Conservation (phyloP, 768 basidiomycete species). For the Flagelloscypha sp. region DNA sequence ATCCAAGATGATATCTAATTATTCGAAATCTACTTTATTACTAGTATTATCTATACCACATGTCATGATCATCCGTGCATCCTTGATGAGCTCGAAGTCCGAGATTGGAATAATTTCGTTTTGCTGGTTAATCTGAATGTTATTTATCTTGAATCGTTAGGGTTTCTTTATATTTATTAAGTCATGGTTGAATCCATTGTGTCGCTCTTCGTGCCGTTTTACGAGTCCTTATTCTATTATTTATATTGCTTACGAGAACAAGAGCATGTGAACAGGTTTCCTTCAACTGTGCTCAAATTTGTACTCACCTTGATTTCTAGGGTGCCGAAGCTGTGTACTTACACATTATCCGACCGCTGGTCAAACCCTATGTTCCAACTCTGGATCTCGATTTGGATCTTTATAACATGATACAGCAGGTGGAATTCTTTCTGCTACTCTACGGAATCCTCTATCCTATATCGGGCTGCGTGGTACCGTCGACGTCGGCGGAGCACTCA, state of each 20-base stretch:
- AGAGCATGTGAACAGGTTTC: slow-evolving; percentile 57
- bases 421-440: slow-evolving; percentile 50
- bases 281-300: no score
- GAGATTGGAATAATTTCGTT: no score
- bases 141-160: slow-evolving; percentile 35
- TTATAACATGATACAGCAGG: slow-evolving; percentile 51
- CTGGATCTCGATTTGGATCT: slow-evolving; percentile 61
- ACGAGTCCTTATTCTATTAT: slow-evolving; percentile 63
- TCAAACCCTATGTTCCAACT: slow-evolving; percentile 64
- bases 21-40: no score
- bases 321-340: slow-evolving; percentile 82
- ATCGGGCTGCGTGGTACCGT: no score
- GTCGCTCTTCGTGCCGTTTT: slow-evolving; percentile 72
- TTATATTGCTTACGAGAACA: slow-evolving; percentile 69
- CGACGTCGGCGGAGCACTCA: no score
- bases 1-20: no score
- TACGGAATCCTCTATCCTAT: no score
- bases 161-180: slow-evolving; percentile 65
- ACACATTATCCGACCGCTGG: slow-evolving; percentile 68
- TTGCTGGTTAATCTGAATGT: no score
- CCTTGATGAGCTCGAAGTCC: no score
- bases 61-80: no score
- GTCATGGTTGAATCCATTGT: slow-evolving; percentile 54
- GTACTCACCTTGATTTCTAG: no score
- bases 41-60: no score